Base-by-base conservation (phyloP, 495 filamentous ascomycete genomes). In the Penicillium daleae region DNA sequence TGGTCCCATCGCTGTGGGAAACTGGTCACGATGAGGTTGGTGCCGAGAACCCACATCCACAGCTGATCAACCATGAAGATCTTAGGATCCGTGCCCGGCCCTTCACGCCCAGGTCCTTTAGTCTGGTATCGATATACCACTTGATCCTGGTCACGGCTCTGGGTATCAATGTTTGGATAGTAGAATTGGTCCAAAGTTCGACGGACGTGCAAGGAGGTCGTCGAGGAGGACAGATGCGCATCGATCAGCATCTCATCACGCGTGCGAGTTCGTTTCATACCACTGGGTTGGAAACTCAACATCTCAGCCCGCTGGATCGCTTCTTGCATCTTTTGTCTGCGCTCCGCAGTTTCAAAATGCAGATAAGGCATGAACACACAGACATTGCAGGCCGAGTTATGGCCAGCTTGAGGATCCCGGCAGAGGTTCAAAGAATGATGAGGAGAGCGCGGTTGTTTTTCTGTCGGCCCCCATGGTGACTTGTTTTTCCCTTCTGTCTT, bases 11-110 rank as follows among this genome's bases (percentile, higher is more conserved):
- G 82, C 61, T 89, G 86, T 0, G 87, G 86, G 61, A 91, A 91
- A 42, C 83, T 80, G 2, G 88, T 90, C 31, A 91, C 79, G 52
- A 91, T 85, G 29, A 89, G 73, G 57, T 87, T 83, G 60, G 84
- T 81, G 2, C 89, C 87, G 8, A 90, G 67, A 22, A 90, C 78
- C 86, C 86, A 90, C 73, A 90, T 83, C 88, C 88, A 91, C 7
- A 90, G 75, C 67, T 90, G 87, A 66, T 90, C 88, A 5, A 91
- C 88, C 88, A 90, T 91, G 67, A 90, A 87, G 10, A 91, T 83
- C 64, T 90, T 90, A 2, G 82, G 81, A 52, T 88, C 85, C n/a
- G 76, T 66, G 1, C 66, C 65, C 13, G 76, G 66, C 19, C 71
- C 72, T 24, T 67, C 73, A 33, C 66, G 62, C 8, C 61, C 71